Evolutionary conservation across 257 asterid species (phyloP).

Genomic region (Solanum appendiculatum): DNA sequence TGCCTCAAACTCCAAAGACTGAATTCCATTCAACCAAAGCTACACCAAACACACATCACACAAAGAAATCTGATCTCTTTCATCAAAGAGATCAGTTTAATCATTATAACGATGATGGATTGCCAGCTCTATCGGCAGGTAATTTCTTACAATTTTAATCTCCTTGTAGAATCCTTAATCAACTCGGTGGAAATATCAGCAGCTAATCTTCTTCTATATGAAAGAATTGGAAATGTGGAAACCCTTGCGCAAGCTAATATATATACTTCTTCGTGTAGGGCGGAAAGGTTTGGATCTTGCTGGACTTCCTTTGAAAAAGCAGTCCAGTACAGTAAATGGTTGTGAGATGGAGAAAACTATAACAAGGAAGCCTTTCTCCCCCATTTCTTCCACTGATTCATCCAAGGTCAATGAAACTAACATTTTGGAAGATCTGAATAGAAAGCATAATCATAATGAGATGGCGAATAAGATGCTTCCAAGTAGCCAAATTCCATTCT

Average conservation of each 20-base stretch:
- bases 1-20: conserved; percentile 7
- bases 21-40: conserved; percentile 26
- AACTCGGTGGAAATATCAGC: neutral
- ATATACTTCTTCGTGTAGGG: conserved; percentile 29
- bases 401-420: conserved; percentile 51
- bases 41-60: conserved; percentile 17
- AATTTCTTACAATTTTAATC: conserved; percentile 3
- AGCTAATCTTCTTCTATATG: neutral
- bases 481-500: conserved; percentile 28
- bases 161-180: neutral
- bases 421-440: conserved; percentile 49
- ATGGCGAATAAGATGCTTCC: conserved; percentile 43
- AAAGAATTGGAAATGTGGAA: neutral
- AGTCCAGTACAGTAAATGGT: conserved; percentile 15
- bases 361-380: conserved; percentile 81
- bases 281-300: conserved; percentile 82
- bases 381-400: conserved; percentile 69
- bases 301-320: conserved; percentile 50
- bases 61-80: conserved; percentile 23
- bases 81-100: conserved; percentile 12
- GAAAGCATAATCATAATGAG: conserved; percentile 46
- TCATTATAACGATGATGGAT: conserved; percentile 36
- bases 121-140: conserved; percentile 58
- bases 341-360: conserved; percentile 47
- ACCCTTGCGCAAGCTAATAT: neutral